phyloP scores from a whole-genome alignment of 805 yeast genomes.

The Suhomyces sp. region DNA sequence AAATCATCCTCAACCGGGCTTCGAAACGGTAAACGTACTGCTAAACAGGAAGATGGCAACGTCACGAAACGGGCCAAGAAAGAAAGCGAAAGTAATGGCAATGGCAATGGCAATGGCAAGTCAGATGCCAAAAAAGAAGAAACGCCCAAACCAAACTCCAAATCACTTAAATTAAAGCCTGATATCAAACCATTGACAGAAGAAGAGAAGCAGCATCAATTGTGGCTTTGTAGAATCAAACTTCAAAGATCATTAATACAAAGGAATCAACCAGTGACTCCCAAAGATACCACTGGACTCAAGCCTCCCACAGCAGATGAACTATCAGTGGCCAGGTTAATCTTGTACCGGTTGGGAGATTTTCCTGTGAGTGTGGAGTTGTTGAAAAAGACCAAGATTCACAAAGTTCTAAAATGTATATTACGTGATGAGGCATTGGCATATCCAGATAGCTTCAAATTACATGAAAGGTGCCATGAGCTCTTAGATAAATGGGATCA shows the following conservation, averaged over 20 bases:
- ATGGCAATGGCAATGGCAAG: constrained; percentile 5
- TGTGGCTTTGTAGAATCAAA: constrained; percentile 47
- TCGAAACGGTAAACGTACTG: constrained; percentile 1
- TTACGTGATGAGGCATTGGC: constrained; percentile 37
- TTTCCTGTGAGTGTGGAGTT: constrained; percentile 41
- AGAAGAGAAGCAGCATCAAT: constrained; percentile 43
- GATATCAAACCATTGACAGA: constrained; percentile 22
- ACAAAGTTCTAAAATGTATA: constrained; percentile 51
- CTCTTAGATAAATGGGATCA: constrained; percentile 42
- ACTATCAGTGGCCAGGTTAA: constrained; percentile 38
- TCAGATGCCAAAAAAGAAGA: constrained; percentile 1
- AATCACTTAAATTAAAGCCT: constrained; percentile 1
- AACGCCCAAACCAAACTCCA: constrained; percentile 3
- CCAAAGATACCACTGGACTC: constrained; percentile 30
- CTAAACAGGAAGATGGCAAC: constrained; percentile 2
- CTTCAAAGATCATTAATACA: constrained; percentile 50
- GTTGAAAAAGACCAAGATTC: constrained; percentile 45
- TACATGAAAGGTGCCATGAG: constrained; percentile 44
- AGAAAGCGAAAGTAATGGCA: constrained; percentile 5
- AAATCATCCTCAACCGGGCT: not conserved
- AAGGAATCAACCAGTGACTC: constrained; percentile 39
- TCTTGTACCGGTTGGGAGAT: constrained; percentile 39
- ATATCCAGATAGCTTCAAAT: constrained; percentile 42
- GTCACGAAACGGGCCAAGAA: constrained; percentile 6
- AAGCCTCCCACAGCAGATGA: constrained; percentile 45